A percentile compares a stretch with the other conserved stretches of the same genome.
phyloP scores from a whole-genome alignment of 2,329 filamentous ascomycete genomes.

The Seiridium unicorne region DNA sequence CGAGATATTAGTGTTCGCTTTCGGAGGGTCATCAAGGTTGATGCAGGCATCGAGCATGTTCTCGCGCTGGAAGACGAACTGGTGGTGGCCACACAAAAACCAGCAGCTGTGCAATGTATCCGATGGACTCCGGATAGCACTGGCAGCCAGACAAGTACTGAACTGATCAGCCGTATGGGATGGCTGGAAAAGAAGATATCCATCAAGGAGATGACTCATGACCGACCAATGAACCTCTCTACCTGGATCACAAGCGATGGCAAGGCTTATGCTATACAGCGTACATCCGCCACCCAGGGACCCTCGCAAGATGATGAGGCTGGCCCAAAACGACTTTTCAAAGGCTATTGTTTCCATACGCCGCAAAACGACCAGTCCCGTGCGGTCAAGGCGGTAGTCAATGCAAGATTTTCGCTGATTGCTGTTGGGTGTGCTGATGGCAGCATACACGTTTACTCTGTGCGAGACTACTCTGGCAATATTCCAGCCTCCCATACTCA shows the following conservation, averaged over 20 bases:
- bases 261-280: constrained; percentile 86
- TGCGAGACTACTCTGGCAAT: constrained; percentile 89
- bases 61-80: constrained; percentile 90
- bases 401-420: constrained; percentile 91
- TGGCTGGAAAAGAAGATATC: constrained; percentile 79
- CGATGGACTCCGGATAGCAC: constrained; percentile 84
- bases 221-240: constrained; percentile 92
- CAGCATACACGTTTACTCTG: constrained; percentile 83
- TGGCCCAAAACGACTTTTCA: constrained; percentile 70
- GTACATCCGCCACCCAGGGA: constrained; percentile 41
- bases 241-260: constrained; percentile 92
- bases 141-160: constrained; percentile 84
- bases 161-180: constrained; percentile 81
- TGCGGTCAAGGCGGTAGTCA: constrained; percentile 78
- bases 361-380: constrained; percentile 59
- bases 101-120: constrained; percentile 94
- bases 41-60: constrained; percentile 87
- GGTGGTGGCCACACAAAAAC: constrained; percentile 86
- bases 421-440: constrained; percentile 82
- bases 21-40: constrained; percentile 96
- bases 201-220: constrained; percentile 84
- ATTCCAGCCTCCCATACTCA: constrained; percentile 84
- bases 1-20: constrained; percentile 88
- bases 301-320: constrained; percentile 34
- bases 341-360: constrained; percentile 85